These are phyloP conservation scores for Gomphus bonarii DNA, from an alignment of 1,284 basidiomycete species.

Conservation along the genomic window DNA sequence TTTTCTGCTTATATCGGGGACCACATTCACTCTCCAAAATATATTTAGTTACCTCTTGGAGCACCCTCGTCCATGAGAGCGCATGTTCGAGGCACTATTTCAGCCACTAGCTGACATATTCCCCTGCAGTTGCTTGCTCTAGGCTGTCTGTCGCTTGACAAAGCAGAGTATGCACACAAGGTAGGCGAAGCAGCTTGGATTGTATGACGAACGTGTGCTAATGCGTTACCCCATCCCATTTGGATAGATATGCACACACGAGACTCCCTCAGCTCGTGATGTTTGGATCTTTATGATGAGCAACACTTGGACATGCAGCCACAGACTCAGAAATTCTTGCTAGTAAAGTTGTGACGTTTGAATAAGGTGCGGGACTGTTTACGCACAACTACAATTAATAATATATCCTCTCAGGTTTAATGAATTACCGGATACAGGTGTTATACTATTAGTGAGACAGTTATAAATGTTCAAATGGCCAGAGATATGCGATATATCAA, in stretches of 20 bases:
- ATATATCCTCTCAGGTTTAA: background rate
- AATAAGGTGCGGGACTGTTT: background rate
- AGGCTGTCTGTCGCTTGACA: constrained; percentile 1
- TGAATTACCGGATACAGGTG: background rate
- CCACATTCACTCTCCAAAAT: too few relatives aligned
- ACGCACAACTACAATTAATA: too few relatives aligned
- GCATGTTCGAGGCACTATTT: constrained; percentile 6
- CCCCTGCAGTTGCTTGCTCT: background rate
- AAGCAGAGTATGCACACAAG: constrained; percentile 2
- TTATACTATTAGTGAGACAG: background rate
- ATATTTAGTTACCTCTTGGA: too few relatives aligned
- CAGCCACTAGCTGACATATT: constrained; percentile 1
- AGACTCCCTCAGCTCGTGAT: background rate
- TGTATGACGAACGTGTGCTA: background rate
- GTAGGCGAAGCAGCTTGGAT: constrained; percentile 2
- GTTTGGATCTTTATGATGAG: background rate
- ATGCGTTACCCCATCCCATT: background rate
- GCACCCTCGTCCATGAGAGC: background rate
- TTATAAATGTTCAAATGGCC: background rate
- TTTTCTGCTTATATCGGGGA: background rate
- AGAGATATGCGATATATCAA: background rate
- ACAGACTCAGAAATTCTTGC: background rate
- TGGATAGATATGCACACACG: background rate
- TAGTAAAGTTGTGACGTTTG: background rate
- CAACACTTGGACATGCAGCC: background rate